Evolutionary conservation across 2,329 filamentous ascomycete genomes (phyloP).

Genomic region (Fusarium tupiense): DNA sequence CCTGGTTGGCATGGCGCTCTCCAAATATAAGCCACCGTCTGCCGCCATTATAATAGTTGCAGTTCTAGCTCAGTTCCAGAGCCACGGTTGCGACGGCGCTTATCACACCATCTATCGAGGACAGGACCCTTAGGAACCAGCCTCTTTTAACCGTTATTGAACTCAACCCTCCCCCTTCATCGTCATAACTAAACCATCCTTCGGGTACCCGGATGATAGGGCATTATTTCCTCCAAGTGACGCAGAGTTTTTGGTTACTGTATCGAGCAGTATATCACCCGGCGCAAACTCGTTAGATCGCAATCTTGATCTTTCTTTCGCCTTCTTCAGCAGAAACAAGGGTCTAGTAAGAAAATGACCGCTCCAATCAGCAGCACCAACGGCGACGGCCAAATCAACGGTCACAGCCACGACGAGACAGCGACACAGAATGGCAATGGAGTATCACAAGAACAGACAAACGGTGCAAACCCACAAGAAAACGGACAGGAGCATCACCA

Average conservation of each 20-base stretch:
- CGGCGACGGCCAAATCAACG: constrained; percentile 16
- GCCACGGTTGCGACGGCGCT: constrained; percentile 29
- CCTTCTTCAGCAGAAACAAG: constrained; percentile 2
- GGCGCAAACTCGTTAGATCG: constrained; percentile 17
- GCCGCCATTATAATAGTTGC: constrained; percentile 5
- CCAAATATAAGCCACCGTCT: constrained; percentile 35
- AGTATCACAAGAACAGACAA: constrained; percentile 4
- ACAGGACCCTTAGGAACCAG: constrained; percentile 21
- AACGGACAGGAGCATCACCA: constrained; percentile 10
- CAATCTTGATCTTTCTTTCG: constrained; percentile 5
- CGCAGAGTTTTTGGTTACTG: neutral
- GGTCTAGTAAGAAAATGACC: constrained; percentile 20
- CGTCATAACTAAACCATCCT: neutral
- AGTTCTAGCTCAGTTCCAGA: constrained; percentile 9
- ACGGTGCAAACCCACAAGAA: neutral
- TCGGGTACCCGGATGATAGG: constrained; percentile 1
- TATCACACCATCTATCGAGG: constrained; percentile 31
- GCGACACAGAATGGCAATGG: constrained; percentile 6
- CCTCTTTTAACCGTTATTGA: constrained; percentile 20
- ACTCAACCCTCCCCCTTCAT: constrained; percentile 12
- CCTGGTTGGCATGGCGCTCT: constrained; percentile 1
- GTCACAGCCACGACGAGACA: constrained; percentile 7
- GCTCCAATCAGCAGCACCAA: constrained; percentile 21
- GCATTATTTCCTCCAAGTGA: neutral
- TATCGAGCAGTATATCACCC: neutral